Conservation (phyloP, 345 rosid species). For the Euclidium syriacum region DNA sequence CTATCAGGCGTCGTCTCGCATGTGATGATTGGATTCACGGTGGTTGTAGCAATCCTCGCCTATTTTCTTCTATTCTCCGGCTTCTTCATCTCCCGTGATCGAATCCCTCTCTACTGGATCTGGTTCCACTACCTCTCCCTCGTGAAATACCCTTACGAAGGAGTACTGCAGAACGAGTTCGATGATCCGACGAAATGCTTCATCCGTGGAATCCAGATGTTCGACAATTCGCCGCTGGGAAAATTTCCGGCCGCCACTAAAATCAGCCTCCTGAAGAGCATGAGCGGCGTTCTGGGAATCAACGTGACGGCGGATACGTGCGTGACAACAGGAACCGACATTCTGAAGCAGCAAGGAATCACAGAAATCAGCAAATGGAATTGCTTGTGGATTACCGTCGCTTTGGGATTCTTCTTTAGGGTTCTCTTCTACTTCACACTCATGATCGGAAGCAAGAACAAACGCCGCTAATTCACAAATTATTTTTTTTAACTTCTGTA, state of each 20-base stretch:
- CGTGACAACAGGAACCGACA: conserved; percentile 60
- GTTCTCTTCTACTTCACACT: conserved; percentile 65
- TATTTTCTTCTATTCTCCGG: conserved; percentile 90
- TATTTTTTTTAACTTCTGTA: background rate
- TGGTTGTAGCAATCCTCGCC: conserved; percentile 73
- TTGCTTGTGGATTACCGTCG: conserved; percentile 78
- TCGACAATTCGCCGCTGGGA: conserved; percentile 70
- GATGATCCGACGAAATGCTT: conserved; percentile 56
- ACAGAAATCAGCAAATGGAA: conserved; percentile 69
- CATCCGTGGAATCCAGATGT: conserved; percentile 69
- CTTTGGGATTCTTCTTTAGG: conserved; percentile 89
- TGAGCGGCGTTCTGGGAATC: conserved; percentile 58
- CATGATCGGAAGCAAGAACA: conserved; percentile 86
- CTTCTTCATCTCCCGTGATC: conserved; percentile 71
- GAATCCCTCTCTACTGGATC: conserved; percentile 73
- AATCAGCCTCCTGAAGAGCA: conserved; percentile 41
- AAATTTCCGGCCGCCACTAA: conserved; percentile 42
- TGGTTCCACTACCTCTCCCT: conserved; percentile 94
- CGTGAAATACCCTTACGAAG: conserved; percentile 79
- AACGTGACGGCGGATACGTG: conserved; percentile 63
- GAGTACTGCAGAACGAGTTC: conserved; percentile 60
- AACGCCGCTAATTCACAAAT: conserved; percentile 44
- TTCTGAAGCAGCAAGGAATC: conserved; percentile 57
- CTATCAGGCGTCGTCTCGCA: conserved; percentile 81
- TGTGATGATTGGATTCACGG: conserved; percentile 78